Evolutionary conservation across 495 filamentous ascomycete species (phyloP), one percentile per base, ranked within the genome.

Genomic region (Penicillium psychrofluorescens): DNA sequence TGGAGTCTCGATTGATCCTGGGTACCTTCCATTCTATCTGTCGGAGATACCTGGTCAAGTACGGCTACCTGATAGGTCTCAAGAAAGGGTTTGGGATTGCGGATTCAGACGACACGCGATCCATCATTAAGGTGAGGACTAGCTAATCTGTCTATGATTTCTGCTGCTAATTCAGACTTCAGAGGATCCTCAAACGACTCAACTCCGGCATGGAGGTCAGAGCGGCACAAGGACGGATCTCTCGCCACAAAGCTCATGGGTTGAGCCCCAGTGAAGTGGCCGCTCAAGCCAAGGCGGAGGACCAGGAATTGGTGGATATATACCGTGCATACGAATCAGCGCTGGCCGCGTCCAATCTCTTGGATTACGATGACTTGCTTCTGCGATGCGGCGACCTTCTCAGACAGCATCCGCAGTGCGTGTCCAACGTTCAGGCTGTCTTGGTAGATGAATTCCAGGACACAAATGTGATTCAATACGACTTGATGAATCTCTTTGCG

Each of bases 401-500:
- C 11, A 75, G 77, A 37, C 66, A 76, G 39, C 77, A 86, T 47
- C 91, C 89, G 1, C 68, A 81, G n/a, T 97, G 90, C 55, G 90
- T 95, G 2, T 83, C 82, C 4, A 95, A 95, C 58, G 80, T 99
- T 12, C 82, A 96, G 58, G 82, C 87, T 0, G 89, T 99, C 1
- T 69, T 99, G 35, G 92, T 99, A 49, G 94, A 99, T 55, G 94
- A 99, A 55, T 99, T 95, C 49, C 94, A 99, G 59, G 94, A 99
- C 58, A 99, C 94, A 1, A 99, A 99, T 50, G 70, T 84, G 12
- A 82, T 95, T 7, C 94, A 99, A 62, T 99, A 94, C 53, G 88
- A 97, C 40, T 65, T 99, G 37, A 96, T 96, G 90, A 83, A 80
- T 39, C 76, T 95, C 6, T 85, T 99, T 53, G 89, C 92, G 11